Evolutionary conservation across 1,139 yeast genomes (phyloP).

Genomic region (Spathaspora sp.): DNA sequence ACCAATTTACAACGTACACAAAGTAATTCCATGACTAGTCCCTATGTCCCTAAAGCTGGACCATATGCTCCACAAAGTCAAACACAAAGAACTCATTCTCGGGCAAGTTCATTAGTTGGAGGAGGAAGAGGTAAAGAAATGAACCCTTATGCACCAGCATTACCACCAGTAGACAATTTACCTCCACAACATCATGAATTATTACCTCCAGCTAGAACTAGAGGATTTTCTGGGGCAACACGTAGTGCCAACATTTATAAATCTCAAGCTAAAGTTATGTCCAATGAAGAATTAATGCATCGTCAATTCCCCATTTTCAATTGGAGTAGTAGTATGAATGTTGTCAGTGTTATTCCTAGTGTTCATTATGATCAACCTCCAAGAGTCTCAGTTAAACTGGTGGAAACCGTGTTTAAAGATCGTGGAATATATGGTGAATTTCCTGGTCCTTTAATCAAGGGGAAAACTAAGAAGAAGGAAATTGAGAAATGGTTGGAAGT

Average conservation of each 20-base stretch:
- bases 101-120: constrained; percentile 33
- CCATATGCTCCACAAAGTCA: constrained; percentile 43
- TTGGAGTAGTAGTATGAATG: constrained; percentile 54
- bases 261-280: constrained; percentile 24
- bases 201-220: constrained; percentile 7
- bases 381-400: constrained; percentile 18
- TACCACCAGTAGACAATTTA: constrained; percentile 19
- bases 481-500: constrained; percentile 58
- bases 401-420: constrained; percentile 21
- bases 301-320: constrained; percentile 79
- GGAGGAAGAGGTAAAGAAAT: constrained; percentile 44
- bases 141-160: constrained; percentile 47
- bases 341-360: constrained; percentile 31
- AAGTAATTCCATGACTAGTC: constrained; percentile 29
- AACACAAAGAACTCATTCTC: constrained; percentile 36
- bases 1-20: constrained; percentile 21
- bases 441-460: constrained; percentile 66
- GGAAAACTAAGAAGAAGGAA: constrained; percentile 60
- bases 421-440: constrained; percentile 26
- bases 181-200: not conserved
- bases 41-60: constrained; percentile 48
- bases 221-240: constrained; percentile 9
- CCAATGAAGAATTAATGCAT: constrained; percentile 33
- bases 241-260: constrained; percentile 20
- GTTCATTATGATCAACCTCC: constrained; percentile 3